Conservation (phyloP, 2,329 filamentous ascomycete species). For the Phyllosticta paracitricarpa region DNA sequence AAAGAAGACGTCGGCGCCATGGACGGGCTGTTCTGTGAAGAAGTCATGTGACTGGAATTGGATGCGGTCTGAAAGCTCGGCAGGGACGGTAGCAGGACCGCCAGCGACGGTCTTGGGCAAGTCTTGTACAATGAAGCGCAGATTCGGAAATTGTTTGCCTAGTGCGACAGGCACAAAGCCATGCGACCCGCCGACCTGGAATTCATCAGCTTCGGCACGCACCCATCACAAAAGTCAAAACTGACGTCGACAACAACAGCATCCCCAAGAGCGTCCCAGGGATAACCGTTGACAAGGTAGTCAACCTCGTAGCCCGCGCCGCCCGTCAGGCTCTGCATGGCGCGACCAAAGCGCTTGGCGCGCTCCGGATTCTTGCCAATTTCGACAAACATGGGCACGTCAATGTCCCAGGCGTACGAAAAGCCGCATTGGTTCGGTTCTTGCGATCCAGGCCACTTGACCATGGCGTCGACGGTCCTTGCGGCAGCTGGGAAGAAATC, state of each 20-base stretch:
- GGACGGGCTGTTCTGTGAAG: constrained; percentile 19
- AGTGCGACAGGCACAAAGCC: constrained; percentile 13
- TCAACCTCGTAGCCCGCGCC: constrained; percentile 12
- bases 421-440: constrained; percentile 11
- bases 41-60: constrained; percentile 19
- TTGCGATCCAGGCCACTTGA: constrained; percentile 12
- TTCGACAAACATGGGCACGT: constrained; percentile 13
- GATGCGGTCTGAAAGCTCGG: constrained; percentile 12
- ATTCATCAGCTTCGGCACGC: neutral
- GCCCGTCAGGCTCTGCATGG: constrained; percentile 11
- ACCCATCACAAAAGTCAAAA: neutral
- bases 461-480: constrained; percentile 10
- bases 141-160: constrained; percentile 4
- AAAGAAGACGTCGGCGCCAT: constrained; percentile 26
- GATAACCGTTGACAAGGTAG: constrained; percentile 12
- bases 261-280: constrained; percentile 11
- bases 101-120: constrained; percentile 13
- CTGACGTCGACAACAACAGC: constrained; percentile 12
- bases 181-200: constrained; percentile 13
- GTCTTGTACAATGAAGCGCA: constrained; percentile 15
- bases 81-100: constrained; percentile 10
- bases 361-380: constrained; percentile 11
- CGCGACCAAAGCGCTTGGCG: constrained; percentile 12
- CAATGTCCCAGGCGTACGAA: constrained; percentile 5
- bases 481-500: constrained; percentile 13